Base-by-base conservation (phyloP, 495 filamentous ascomycete species). In the Corynascus novoguineensis region DNA sequence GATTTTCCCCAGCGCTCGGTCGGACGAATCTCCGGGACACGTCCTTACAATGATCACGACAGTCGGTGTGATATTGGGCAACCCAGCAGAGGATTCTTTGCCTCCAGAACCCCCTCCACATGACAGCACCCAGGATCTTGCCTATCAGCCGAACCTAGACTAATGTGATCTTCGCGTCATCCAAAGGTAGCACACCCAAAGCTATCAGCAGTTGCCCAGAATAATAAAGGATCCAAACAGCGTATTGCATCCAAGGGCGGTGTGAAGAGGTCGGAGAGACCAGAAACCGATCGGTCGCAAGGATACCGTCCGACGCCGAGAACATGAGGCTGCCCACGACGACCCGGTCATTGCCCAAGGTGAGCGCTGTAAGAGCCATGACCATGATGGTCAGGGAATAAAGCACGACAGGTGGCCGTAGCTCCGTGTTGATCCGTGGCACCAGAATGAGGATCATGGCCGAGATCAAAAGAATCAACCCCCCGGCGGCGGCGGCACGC, bases 321-420 rank as follows among this genome's bases (percentile, higher is more conserved):
- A 69, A 69, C 58, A 69, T 53, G 22, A 63, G 6, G 17, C 60
- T 63, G 6, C 67, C 67, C 1, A 38, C 31, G 14, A 64, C 21
- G 8, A 64, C 46, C 46, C 40, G 37, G n/a, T 24, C 28, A 5
- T 58, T 60, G 24, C 52, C 35, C 28, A 61, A 11, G 12, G 60
- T 64, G 28, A 68, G 28, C 15, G 67, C 65, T 15, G 44, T 37
- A 6, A 68, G 32, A 1, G 21, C 51, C 67, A 69, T 68, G 24
- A 72, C 59, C 38, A 81, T 80, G 0, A 81, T 79, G 0, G 75
- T 72, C 44, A 73, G 63, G 11, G 78, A 73, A 38, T 81, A 84
- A 6, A 83, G 62, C 0, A 74, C 64, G 22, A 85, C 73, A 1
- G 81, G 75, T 0, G 73, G 59, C 0, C 79, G 75, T 8, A 81